Evolutionary conservation across 352 stramenopile species (phyloP), one percentile per base, ranked within the genome.

Genomic region (Phytophthora cryptogea): DNA sequence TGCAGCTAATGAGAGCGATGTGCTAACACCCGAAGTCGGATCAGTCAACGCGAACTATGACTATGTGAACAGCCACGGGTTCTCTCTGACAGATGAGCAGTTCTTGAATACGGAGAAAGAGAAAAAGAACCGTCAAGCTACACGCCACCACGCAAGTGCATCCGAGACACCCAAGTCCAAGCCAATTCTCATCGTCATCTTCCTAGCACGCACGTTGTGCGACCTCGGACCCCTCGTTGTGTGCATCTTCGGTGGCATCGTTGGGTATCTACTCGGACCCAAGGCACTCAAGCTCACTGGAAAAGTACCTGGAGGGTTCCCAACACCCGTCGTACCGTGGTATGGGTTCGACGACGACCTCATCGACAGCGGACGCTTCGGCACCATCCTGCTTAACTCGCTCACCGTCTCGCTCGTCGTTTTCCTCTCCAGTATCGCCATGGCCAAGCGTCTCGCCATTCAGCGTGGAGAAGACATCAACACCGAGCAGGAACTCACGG

Each of bases 361-460:
- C 26, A 80, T 86, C 59, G 61, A 70, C 13, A 56, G 66, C 8
- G 67, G 76, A 27, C 37, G 67, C 17, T 76, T 91, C 51, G 57
- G 58, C 2, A 44, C 74, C n/a, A 73, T 97, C 35, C 49, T 89
- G 9, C 23, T 83, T 27, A 66, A 88, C 27, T 70, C 86, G 1
- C 28, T 95, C 13, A 80, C 71, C 36, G 92, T 95, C 54, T 67
- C 68, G 2, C 65, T 97, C 48, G 74, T 97, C 27, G 85, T 89
- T 3, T 97, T 92, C 74, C 83, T 97, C 61, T 89, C 94, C 49
- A 91, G 74, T 51, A 92, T 96, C 66, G 84, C 85, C 5, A 94
- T 97, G 73, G 76, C 80, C 59, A 96, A 97, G 54, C 72, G 78
- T 17, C 68, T 97, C 3, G 89, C 88, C 7, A 76, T 83, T 28